These are phyloP conservation scores for Ophiostoma triangulosporum DNA, from an alignment of 2,329 filamentous ascomycete species.

Conservation along the genomic window DNA sequence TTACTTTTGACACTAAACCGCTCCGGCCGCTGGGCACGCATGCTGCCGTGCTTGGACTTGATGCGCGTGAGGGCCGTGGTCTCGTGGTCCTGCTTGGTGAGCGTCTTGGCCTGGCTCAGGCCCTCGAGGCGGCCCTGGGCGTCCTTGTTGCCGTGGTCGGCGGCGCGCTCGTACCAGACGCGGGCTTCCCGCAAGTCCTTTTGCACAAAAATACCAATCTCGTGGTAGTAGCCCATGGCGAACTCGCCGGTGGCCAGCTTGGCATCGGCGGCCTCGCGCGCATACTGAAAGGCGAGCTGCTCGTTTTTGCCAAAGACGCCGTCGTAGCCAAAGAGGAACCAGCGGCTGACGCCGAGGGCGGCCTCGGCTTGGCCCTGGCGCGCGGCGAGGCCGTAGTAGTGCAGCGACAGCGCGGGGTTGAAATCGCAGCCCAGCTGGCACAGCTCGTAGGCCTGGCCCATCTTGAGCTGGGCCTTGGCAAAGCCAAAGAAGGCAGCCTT, in stretches of 20 bases:
- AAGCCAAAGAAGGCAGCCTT: constrained; percentile 95
- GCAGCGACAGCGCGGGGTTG: constrained; percentile 78
- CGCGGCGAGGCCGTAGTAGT: constrained; percentile 89
- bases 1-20: constrained; percentile 41
- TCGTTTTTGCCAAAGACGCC: constrained; percentile 91
- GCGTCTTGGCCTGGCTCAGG: constrained; percentile 65
- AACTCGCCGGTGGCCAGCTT: constrained; percentile 88
- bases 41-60: constrained; percentile 64
- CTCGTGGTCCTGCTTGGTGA: constrained; percentile 87
- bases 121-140: constrained; percentile 71
- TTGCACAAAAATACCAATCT: constrained; percentile 87
- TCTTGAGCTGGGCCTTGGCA: constrained; percentile 90
- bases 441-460: constrained; percentile 91
- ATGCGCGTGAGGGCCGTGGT: constrained; percentile 80
- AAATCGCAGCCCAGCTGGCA: constrained; percentile 92
- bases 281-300: constrained; percentile 81
- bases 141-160: constrained; percentile 84
- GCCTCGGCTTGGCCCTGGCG: constrained; percentile 88
- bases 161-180: constrained; percentile 81
- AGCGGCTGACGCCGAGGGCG: constrained; percentile 92
- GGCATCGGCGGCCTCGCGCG: constrained; percentile 67
- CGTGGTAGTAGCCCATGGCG: constrained; percentile 92
- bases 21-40: constrained; percentile 47
- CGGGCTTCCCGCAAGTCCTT: constrained; percentile 71
- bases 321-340: constrained; percentile 94